Evolutionary conservation across 768 basidiomycete species (phyloP).

Genomic region (Cyclocybe aegerita): DNA sequence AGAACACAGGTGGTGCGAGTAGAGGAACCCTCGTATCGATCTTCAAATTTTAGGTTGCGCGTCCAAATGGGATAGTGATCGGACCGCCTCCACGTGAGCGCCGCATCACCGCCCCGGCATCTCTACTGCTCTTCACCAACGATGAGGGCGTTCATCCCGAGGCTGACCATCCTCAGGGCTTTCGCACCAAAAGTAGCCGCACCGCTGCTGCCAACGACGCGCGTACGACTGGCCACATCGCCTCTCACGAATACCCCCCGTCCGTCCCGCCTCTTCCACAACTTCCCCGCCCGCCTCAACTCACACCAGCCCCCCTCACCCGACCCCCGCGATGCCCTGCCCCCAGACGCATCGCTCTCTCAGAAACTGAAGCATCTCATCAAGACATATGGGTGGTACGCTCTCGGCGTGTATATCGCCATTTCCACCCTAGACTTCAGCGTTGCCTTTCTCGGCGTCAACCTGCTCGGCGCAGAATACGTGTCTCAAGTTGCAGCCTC

Average conservation of each 20-base stretch:
- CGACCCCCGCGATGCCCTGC: conserved; percentile 31
- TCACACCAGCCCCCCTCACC: conserved; percentile 31
- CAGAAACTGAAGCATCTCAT: conserved; percentile 80
- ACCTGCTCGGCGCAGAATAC: conserved; percentile 87
- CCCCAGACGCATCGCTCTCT: conserved; percentile 56
- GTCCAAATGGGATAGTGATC: conserved; percentile 14
- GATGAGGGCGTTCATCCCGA: conserved; percentile 39
- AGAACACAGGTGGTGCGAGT: neutral
- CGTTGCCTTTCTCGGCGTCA: conserved; percentile 81
- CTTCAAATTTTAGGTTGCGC: conserved; percentile 10
- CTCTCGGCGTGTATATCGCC: conserved; percentile 84
- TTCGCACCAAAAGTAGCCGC: conserved; percentile 43
- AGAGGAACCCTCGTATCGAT: neutral
- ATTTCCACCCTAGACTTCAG: conserved; percentile 79
- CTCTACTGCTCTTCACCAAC: conserved; percentile 17
- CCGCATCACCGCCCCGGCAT: neutral
- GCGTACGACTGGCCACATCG: conserved; percentile 28
- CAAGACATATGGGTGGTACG: conserved; percentile 94
- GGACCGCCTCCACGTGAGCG: neutral
- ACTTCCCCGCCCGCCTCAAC: conserved; percentile 48
- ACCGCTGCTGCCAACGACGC: conserved; percentile 48
- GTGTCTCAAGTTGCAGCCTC: conserved; percentile 68
- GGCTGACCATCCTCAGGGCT: conserved; percentile 46
- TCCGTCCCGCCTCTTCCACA: conserved; percentile 45
- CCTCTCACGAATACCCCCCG: conserved; percentile 26